Evolutionary conservation across 176 grass and related monocot species (phyloP).

Genomic region (Hordeum vulgare): MorexV3_pseudomolecules_assembly NC_058521.1:578763808-578764307

Average conservation of each 20-base stretch:
- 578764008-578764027: conserved; percentile 1
- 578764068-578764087: conserved; percentile 68
- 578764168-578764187: conserved; percentile 82
- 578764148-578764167: conserved; percentile 95
- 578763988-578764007: neutral
- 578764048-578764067: conserved; percentile 78
- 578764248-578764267: conserved; percentile 40
- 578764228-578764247: conserved; percentile 28
- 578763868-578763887: neutral
- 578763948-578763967: neutral
- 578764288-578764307: conserved; percentile 47
- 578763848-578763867: no score
- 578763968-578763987: neutral
- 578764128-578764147: conserved; percentile 56
- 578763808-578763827: neutral
- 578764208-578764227: conserved; percentile 56
- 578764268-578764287: conserved; percentile 66
- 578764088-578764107: conserved; percentile 81
- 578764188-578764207: conserved; percentile 71
- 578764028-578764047: conserved; percentile 72
- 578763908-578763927: neutral
- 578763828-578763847: neutral
- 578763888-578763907: neutral
- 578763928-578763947: neutral
- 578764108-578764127: conserved; percentile 87